Percentiles rank a stretch among this genome's conserved stretches.
Evolutionary conservation across 1,284 basidiomycete genomes (phyloP).

Genomic region (Microbotryum silenes-acaulis): DNA sequence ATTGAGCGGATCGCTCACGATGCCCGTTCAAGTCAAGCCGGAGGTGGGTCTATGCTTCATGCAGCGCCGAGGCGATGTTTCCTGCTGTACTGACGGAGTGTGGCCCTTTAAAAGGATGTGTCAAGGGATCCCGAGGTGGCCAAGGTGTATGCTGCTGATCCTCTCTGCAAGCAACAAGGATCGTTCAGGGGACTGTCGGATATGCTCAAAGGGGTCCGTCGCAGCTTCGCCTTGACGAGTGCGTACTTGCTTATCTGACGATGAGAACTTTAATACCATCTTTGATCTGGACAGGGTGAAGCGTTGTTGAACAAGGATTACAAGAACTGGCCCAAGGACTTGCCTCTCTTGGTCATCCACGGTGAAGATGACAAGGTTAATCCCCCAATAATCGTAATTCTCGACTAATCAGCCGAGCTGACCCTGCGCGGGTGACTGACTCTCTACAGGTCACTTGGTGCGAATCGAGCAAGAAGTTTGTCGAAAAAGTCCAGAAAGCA

Average conservation of each 20-base stretch:
- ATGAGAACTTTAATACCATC: background rate
- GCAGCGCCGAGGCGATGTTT: background rate
- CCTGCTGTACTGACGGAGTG: too few relatives aligned
- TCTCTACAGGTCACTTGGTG: conserved; percentile 8
- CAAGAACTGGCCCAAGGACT: conserved; percentile 36
- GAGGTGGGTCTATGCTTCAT: conserved; percentile 8
- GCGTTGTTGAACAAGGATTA: conserved; percentile 35
- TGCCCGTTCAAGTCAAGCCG: conserved; percentile 31
- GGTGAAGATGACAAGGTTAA: conserved; percentile 41
- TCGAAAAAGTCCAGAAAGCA: conserved; percentile 13
- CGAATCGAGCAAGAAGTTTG: conserved; percentile 8
- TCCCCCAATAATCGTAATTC: background rate
- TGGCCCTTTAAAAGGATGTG: conserved; percentile 19
- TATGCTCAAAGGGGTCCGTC: conserved; percentile 37
- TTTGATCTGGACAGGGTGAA: conserved; percentile 26
- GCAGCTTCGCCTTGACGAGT: background rate
- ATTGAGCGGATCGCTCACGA: conserved; percentile 16
- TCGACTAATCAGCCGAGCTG: background rate
- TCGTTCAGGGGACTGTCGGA: conserved; percentile 37
- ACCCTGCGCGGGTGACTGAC: background rate
- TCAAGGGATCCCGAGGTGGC: conserved; percentile 30
- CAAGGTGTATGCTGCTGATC: conserved; percentile 33
- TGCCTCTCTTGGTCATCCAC: conserved; percentile 41
- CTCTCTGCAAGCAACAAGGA: conserved; percentile 34
- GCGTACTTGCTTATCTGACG: background rate